Conservation (phyloP, 2,329 filamentous ascomycete species). For the Xylaria sp. region DNA sequence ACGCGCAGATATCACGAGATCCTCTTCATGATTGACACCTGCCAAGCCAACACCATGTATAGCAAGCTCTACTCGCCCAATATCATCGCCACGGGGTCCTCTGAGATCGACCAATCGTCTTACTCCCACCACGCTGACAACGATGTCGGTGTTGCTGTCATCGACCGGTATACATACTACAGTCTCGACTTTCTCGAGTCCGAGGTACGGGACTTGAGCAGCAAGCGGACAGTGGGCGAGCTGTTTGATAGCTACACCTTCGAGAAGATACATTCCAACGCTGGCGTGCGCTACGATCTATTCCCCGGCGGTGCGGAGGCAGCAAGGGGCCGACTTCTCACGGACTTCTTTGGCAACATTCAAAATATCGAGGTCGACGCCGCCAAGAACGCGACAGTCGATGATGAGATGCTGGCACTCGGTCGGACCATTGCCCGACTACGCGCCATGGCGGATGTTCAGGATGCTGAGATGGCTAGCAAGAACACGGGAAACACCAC, state of each 20-base stretch:
- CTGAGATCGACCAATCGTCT: slow-evolving; percentile 89
- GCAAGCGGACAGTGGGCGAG: slow-evolving; percentile 85
- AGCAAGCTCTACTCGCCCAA: slow-evolving; percentile 97
- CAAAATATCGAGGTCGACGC: slow-evolving; percentile 90
- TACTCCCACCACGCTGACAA: slow-evolving; percentile 98
- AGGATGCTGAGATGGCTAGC: slow-evolving; percentile 32
- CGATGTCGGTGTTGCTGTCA: slow-evolving; percentile 95
- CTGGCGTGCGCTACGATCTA: slow-evolving; percentile 91
- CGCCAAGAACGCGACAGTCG: slow-evolving; percentile 51
- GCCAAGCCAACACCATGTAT: slow-evolving; percentile 99
- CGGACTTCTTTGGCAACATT: slow-evolving; percentile 97
- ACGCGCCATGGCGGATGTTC: slow-evolving; percentile 44
- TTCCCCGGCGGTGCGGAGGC: slow-evolving; percentile 77
- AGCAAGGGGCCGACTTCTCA: slow-evolving; percentile 74
- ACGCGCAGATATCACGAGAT: slow-evolving; percentile 78
- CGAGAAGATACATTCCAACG: slow-evolving; percentile 87
- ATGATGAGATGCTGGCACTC: slow-evolving; percentile 73
- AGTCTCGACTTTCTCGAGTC: slow-evolving; percentile 94
- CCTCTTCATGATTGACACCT: slow-evolving; percentile 99
- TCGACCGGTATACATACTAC: slow-evolving; percentile 98
- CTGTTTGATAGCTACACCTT: slow-evolving; percentile 95
- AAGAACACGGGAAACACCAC: slow-evolving; percentile 22
- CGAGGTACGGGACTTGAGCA: slow-evolving; percentile 77
- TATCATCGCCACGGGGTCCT: slow-evolving; percentile 96
- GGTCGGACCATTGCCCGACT: slow-evolving; percentile 59